These are phyloP conservation scores for Carex kokanica DNA, from an alignment of 176 grass and related monocot genomes.

Conservation along the genomic window DNA sequence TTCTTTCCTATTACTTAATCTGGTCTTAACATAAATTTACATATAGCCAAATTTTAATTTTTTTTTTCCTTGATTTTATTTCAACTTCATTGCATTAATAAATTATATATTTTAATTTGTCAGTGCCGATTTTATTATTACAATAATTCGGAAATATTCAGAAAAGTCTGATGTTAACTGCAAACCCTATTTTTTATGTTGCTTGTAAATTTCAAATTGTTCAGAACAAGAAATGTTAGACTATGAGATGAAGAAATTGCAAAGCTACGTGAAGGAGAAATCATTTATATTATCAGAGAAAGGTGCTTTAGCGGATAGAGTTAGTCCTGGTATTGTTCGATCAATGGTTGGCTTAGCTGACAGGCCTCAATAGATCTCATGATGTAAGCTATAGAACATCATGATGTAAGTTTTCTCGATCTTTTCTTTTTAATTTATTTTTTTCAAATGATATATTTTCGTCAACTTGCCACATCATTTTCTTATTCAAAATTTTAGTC, in stretches of 20 bases:
- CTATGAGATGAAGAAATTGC: slow-evolving; percentile 71
- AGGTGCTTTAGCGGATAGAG: slow-evolving; percentile 58
- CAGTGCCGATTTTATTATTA: background rate
- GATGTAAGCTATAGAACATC: background rate
- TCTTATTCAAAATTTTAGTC: background rate
- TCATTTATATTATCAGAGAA: slow-evolving; percentile 65
- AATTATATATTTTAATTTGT: background rate
- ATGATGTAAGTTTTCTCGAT: background rate
- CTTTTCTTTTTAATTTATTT: background rate
- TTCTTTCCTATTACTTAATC: background rate
- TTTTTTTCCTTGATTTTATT: background rate
- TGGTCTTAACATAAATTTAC: too few species aligned
- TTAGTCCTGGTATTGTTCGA: slow-evolving; percentile 38
- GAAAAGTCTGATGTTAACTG: background rate
- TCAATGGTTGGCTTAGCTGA: slow-evolving; percentile 32
- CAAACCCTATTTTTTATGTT: background rate
- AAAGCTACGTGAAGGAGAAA: slow-evolving; percentile 77
- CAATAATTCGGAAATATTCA: background rate
- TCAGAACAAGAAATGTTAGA: slow-evolving; percentile 62
- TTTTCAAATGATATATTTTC: background rate
- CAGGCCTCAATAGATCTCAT: slow-evolving; percentile 34
- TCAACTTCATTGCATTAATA: background rate
- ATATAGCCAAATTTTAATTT: background rate
- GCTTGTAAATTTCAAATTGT: slow-evolving; percentile 10
- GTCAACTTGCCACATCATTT: background rate